phyloP scores from a whole-genome alignment of 345 rosid genomes.

The Hypericum perforatum region DNA sequence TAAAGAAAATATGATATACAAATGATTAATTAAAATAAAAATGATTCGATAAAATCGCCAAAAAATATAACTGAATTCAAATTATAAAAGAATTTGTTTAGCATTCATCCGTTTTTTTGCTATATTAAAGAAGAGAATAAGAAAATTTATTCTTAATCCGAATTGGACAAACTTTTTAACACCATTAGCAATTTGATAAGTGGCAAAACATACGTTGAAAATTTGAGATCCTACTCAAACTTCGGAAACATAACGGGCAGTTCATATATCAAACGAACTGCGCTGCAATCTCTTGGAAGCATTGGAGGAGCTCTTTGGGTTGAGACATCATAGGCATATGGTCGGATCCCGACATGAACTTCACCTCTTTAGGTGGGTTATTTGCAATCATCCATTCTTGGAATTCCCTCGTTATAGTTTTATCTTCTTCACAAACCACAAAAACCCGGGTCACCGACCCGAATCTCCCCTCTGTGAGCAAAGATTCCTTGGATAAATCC shows the following conservation, averaged over 20 bases:
- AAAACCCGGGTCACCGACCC: conserved; percentile 22
- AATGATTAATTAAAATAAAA: no score
- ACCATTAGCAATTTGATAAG: no score
- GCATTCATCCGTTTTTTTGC: no score
- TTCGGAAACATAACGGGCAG: not conserved
- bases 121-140: no score
- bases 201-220: no score
- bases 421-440: conserved; percentile 23
- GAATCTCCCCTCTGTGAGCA: conserved; percentile 20
- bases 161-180: no score
- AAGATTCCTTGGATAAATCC: conserved; percentile 15
- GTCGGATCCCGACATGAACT: conserved; percentile 12
- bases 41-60: no score
- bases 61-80: no score
- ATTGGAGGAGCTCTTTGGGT: conserved; percentile 10
- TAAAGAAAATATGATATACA: no score
- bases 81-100: no score
- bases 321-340: conserved; percentile 32
- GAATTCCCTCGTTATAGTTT: conserved; percentile 18
- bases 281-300: conserved; percentile 13
- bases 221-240: no score
- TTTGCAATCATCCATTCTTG: conserved; percentile 19
- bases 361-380: conserved; percentile 15
- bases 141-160: no score
- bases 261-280: conserved; percentile 5